Conservation (phyloP, 2,329 filamentous ascomycete species). For the Fusarium neocosmosporiellum region DNA sequence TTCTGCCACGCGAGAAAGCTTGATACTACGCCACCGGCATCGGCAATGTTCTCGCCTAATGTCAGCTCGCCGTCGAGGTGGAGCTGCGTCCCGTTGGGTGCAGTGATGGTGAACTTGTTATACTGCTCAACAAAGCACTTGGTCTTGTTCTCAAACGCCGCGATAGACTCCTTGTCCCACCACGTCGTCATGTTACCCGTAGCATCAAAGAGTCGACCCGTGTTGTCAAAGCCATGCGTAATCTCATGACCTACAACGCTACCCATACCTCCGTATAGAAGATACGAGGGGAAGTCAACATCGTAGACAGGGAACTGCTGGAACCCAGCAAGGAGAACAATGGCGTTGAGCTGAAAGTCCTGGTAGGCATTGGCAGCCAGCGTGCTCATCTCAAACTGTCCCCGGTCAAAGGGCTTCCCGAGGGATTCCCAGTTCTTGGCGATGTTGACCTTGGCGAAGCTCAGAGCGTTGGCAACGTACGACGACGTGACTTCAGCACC, state of each 20-base stretch:
- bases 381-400: slow-evolving; percentile 70
- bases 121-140: slow-evolving; percentile 78
- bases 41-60: slow-evolving; percentile 77
- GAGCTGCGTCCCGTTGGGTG: slow-evolving; percentile 64
- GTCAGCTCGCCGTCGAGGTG: slow-evolving; percentile 73
- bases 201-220: slow-evolving; percentile 72
- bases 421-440: slow-evolving; percentile 66
- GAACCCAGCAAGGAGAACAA: slow-evolving; percentile 70
- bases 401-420: slow-evolving; percentile 69
- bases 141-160: slow-evolving; percentile 67
- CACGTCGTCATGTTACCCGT: slow-evolving; percentile 73
- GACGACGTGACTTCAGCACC: slow-evolving; percentile 60
- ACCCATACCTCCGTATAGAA: slow-evolving; percentile 77
- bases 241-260: slow-evolving; percentile 76
- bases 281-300: slow-evolving; percentile 69
- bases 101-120: slow-evolving; percentile 67
- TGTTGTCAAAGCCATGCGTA: slow-evolving; percentile 76
- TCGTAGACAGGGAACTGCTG: slow-evolving; percentile 77
- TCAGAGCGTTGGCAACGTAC: slow-evolving; percentile 69
- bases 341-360: slow-evolving; percentile 72
- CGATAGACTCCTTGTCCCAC: slow-evolving; percentile 72
- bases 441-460: slow-evolving; percentile 60
- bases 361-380: slow-evolving; percentile 76
- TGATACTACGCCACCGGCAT: slow-evolving; percentile 73
- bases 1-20: slow-evolving; percentile 75